Evolutionary conservation across 345 rosid species (phyloP), one percentile per base, ranked within the genome.

Genomic region (Lagerstroemia speciosa): DNA sequence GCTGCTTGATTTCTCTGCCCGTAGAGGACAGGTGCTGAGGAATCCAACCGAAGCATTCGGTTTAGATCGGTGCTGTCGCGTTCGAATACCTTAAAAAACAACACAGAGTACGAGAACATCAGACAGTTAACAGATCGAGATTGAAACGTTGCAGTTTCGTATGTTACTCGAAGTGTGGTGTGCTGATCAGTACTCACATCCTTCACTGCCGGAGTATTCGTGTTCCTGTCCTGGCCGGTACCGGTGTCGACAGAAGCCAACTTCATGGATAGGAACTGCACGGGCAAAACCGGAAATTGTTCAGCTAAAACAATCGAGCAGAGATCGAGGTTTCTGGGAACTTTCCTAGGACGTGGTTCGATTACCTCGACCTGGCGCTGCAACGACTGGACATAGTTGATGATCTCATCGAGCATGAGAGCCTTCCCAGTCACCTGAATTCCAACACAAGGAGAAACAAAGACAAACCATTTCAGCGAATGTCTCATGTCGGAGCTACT

Each of bases 241-340:
- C 91, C 81, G 86, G 92, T 79, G 70, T 89, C 84, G 70, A 90
- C 93, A 64, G 97, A 82, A 69, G 98, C 84, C 79, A 93, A 76
- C 89, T 90, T 90, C 98, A 93, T 93, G 0, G 98, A 93, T 65
- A 93, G 90, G 78, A 85, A 90, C 98, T 93, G 89, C 78, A 46
- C 74, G 57, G 40, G 66, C 69, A 65, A 58, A 77, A 45, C 27
- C 67, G 32, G 12, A 12, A 48, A 9, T 16, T 19, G 24, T 34
- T 55, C 65, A 58, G 52, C 8, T 2, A n/a, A 24, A n/a, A 6
- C 20, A 27, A n/a, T 48, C 38, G 27, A 34, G 20, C 50, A 64
- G 16, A 24, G 10, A 32, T 41, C 1, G 17, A 34, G 45, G 36
- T 64, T 14, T 32, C 41, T 34, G 2, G 33, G 27, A 14, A 16